A percentile compares a stretch with the other conserved stretches of the same genome.
Conservation (phyloP, 2,329 filamentous ascomycete genomes). For the Colletotrichum camelliae region DNA sequence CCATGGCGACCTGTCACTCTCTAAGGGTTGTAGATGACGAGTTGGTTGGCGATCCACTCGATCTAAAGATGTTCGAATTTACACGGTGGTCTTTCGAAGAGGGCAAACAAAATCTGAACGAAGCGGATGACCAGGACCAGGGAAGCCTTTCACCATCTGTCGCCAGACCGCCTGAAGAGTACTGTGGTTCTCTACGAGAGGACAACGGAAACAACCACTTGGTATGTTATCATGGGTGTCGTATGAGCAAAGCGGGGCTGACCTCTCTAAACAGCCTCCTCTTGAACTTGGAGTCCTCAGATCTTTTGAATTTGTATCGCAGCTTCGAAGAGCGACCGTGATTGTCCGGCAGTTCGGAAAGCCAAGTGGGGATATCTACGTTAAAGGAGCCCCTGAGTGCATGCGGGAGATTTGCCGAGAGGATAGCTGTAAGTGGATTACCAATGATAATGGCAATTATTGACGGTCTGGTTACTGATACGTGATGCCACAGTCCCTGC, state of each 20-base stretch:
- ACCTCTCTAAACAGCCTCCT: slow-evolving; percentile 44
- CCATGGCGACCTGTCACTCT: slow-evolving; percentile 98
- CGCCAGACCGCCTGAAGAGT: slow-evolving; percentile 74
- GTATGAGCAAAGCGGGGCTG: slow-evolving; percentile 6
- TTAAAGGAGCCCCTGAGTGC: slow-evolving; percentile 95
- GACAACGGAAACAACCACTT: slow-evolving; percentile 29
- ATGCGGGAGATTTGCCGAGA: slow-evolving; percentile 92
- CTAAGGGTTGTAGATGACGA: slow-evolving; percentile 86
- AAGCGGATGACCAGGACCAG: slow-evolving; percentile 76
- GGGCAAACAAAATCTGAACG: slow-evolving; percentile 71
- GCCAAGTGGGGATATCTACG: slow-evolving; percentile 84
- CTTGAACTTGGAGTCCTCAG: slow-evolving; percentile 91
- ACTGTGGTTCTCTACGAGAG: slow-evolving; percentile 26
- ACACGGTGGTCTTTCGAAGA: slow-evolving; percentile 94
- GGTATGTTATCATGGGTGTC: slow-evolving; percentile 24
- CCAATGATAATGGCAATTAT: slow-evolving; percentile 37
- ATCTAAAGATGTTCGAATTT: slow-evolving; percentile 99
- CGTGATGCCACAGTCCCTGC: slow-evolving; percentile 63
- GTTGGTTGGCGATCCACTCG: slow-evolving; percentile 89
- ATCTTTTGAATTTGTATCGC: slow-evolving; percentile 93
- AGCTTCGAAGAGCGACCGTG: slow-evolving; percentile 90
- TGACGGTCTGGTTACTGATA: not conserved
- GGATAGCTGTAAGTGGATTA: slow-evolving; percentile 67
- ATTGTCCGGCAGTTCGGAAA: slow-evolving; percentile 88
- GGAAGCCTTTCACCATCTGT: slow-evolving; percentile 84